Conservation (phyloP, 768 basidiomycete species). For the Leucocoprinus sp. region DNA sequence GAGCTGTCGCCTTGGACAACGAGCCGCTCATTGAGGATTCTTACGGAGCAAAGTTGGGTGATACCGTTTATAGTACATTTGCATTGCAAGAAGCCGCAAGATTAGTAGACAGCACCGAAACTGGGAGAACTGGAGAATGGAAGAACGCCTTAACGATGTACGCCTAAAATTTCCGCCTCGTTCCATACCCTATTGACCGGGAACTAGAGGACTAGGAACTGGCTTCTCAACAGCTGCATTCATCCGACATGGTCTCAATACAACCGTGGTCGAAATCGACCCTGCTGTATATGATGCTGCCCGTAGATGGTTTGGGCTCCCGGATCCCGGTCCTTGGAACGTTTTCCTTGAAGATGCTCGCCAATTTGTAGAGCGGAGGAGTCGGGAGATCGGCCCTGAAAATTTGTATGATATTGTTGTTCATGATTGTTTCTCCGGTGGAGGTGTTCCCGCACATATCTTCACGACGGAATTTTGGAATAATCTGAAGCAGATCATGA, state of each 20-base stretch:
- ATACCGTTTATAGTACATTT: constrained; percentile 81
- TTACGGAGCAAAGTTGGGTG: constrained; percentile 48
- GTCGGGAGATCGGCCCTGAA: constrained; percentile 19
- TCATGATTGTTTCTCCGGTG: constrained; percentile 94
- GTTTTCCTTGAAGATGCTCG: constrained; percentile 78
- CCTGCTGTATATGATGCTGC: constrained; percentile 85
- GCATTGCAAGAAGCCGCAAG: constrained; percentile 80
- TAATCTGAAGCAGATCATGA: constrained; percentile 54
- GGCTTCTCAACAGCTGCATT: constrained; percentile 79
- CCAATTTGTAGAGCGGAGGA: constrained; percentile 48
- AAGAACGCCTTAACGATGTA: constrained; percentile 70
- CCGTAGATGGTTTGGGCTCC: constrained; percentile 69
- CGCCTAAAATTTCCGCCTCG: constrained; percentile 17
- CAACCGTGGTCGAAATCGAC: constrained; percentile 90
- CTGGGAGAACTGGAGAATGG: constrained; percentile 24
- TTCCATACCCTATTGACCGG: neutral
- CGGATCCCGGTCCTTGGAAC: constrained; percentile 46
- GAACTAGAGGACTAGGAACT: constrained; percentile 73
- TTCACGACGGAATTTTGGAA: constrained; percentile 83
- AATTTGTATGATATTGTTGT: constrained; percentile 62
- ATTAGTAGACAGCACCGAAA: constrained; percentile 47
- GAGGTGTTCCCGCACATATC: constrained; percentile 78
- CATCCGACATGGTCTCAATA: constrained; percentile 54
- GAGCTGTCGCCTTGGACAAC: constrained; percentile 34
- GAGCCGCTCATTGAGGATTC: constrained; percentile 39